Conservation (phyloP, 345 rosid genomes). For the Eucalyptus rudis region DNA sequence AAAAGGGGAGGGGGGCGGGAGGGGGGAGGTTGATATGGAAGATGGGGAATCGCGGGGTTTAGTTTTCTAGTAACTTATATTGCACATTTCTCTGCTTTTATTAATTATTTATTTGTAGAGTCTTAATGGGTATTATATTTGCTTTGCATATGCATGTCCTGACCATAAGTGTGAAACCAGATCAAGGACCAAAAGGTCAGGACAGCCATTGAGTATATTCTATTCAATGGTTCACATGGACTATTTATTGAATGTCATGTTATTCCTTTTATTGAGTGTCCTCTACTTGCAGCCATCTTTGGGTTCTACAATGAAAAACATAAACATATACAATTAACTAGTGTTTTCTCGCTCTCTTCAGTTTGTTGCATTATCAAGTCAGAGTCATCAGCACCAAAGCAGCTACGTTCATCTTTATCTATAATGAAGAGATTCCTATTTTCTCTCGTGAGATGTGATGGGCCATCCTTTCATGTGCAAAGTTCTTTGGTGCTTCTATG, state of each 20-base stretch:
- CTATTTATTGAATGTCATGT: slow-evolving; percentile 19
- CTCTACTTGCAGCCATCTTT: slow-evolving; percentile 18
- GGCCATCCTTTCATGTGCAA: slow-evolving; percentile 14
- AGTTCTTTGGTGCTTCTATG: slow-evolving; percentile 24
- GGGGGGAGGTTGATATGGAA: not conserved
- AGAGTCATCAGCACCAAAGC: slow-evolving; percentile 2
- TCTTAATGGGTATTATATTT: not conserved
- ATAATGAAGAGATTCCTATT: slow-evolving; percentile 17
- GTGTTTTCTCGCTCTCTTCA: slow-evolving; percentile 24
- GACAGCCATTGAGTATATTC: slow-evolving; percentile 44
- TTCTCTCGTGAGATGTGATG: slow-evolving; percentile 11
- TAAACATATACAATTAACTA: slow-evolving; percentile 32
- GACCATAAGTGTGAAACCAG: slow-evolving; percentile 10
- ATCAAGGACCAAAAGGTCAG: slow-evolving; percentile 23
- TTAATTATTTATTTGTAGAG: not conserved
- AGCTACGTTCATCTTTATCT: slow-evolving; percentile 36
- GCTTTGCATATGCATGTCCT: not conserved
- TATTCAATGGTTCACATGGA: slow-evolving; percentile 63
- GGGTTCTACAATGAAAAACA: slow-evolving; percentile 7
- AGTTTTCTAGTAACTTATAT: slow-evolving; percentile 6
- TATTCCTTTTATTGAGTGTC: slow-evolving; percentile 14
- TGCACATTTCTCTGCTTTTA: slow-evolving; percentile 7
- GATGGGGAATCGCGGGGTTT: not conserved
- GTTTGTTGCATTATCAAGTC: slow-evolving; percentile 28
- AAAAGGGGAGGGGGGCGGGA: too few species aligned